Evolutionary conservation across 2,329 filamentous ascomycete genomes (phyloP), one percentile per base, ranked within the genome.

Genomic region (Monosporascus sp.): DNA sequence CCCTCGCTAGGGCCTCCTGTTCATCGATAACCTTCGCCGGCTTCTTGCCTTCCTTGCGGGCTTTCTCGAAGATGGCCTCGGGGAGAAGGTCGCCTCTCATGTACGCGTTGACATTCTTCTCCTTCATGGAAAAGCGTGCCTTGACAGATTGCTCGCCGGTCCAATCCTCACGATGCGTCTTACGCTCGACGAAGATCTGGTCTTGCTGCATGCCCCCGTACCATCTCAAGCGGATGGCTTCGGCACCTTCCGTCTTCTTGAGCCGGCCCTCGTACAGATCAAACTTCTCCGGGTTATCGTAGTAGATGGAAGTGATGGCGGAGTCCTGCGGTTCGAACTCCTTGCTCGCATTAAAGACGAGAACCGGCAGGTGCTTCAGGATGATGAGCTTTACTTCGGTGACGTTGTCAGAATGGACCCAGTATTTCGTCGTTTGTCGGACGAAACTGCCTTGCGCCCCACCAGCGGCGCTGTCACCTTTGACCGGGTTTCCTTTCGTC

Each of bases 81-180:
- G 94, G 92, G 2, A 91, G 89, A 66, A 96, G 80, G 63, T 91
- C 85, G 51, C 94, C 94, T 49, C 80, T 80, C 71, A 99, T 76
- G 69, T 92, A 99, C 15, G 90, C 81, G 66, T 97, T 97, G 66
- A 99, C 88, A 58, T 97, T 89, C 80, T 99, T 99, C 75, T 99
- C 94, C 76, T 99, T 97, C 59, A 94, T 79, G 8, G 89, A 81
- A 67, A 99, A 99, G 44, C 94, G 88, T 44, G 94, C 93, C 76
- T 99, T 99, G 73, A 99, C 94, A 2, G 93, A 97, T 75, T 97
- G 96, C 70, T 99, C 94, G 54, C 94, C 94, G 0, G 94, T 99
- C 94, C 94, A 99, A 70, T 99, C 94, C 71, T 99, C 94, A 39
- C 94, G 87, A 75, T 99, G 94, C 1, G 94, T 99, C 75, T 99